A percentile compares a stretch with the other conserved stretches of the same genome.
These are phyloP conservation scores for Meira nashicola DNA, from an alignment of 1,284 basidiomycete species.

Conservation along the genomic window DNA sequence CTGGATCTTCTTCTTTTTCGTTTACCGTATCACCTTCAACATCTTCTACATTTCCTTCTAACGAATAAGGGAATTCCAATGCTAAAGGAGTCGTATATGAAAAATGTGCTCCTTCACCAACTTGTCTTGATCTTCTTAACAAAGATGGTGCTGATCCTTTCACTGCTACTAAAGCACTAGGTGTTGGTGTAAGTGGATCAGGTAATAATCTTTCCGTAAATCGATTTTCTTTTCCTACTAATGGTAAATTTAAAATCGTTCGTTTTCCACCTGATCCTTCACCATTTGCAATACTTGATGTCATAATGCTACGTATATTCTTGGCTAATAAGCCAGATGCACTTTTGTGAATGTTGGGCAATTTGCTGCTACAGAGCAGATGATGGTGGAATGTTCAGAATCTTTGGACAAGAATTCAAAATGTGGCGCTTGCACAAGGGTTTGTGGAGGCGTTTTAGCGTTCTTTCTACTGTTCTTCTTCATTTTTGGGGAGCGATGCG, in stretches of 20 bases:
- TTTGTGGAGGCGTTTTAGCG: too few relatives aligned
- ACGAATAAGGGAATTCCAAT: slow-evolving; percentile 75
- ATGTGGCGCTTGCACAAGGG: too few relatives aligned
- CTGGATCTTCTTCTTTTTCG: slow-evolving; percentile 22
- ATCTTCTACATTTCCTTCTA: slow-evolving; percentile 54
- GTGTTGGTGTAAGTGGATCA: slow-evolving; percentile 61
- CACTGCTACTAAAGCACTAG: slow-evolving; percentile 59
- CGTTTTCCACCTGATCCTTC: not conserved
- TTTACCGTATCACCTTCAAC: slow-evolving; percentile 16
- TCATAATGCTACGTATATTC: too few relatives aligned
- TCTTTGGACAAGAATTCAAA: too few relatives aligned
- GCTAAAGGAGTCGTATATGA: slow-evolving; percentile 78
- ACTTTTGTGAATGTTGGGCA: too few relatives aligned
- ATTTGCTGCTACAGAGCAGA: too few relatives aligned
- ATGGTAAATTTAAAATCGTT: slow-evolving; percentile 58
- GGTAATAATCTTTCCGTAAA: slow-evolving; percentile 68
- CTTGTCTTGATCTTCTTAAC: slow-evolving; percentile 66
- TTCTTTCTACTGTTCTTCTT: too few relatives aligned
- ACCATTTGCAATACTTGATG: too few relatives aligned
- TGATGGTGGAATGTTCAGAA: too few relatives aligned
- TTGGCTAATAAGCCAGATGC: too few relatives aligned
- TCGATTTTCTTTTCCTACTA: slow-evolving; percentile 61
- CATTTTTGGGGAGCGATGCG: too few relatives aligned
- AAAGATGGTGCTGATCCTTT: slow-evolving; percentile 40
- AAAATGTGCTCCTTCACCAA: slow-evolving; percentile 66